Evolutionary conservation across 257 asterid species (phyloP).

Genomic region (Forsythia suspensa): DNA sequence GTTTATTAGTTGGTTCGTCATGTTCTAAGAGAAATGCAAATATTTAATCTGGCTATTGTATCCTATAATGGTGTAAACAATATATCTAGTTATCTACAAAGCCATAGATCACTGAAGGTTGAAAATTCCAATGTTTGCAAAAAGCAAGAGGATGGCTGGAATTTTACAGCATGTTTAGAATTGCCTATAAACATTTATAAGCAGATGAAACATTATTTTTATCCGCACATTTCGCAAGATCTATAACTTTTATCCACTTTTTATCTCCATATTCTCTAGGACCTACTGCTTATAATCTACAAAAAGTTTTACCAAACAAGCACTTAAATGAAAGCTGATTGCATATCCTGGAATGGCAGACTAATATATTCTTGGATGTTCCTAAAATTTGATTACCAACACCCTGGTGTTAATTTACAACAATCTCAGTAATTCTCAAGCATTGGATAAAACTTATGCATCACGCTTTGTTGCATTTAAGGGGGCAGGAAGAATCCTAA

Average conservation of each 20-base stretch:
- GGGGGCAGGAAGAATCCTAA: background rate
- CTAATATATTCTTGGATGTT: background rate
- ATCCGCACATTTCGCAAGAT: too few species aligned
- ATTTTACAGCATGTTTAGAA: background rate
- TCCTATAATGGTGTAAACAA: background rate
- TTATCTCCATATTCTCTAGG: too few species aligned
- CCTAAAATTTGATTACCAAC: background rate
- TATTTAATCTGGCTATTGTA: constrained; percentile 5
- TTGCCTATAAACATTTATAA: too few species aligned
- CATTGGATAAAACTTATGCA: background rate
- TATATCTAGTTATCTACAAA: background rate
- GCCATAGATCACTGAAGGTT: constrained; percentile 10
- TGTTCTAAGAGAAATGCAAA: background rate
- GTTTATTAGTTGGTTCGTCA: background rate
- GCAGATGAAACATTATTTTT: too few species aligned
- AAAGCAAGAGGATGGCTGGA: background rate
- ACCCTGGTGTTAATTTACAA: background rate
- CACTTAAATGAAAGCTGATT: constrained; percentile 2
- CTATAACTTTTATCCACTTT: too few species aligned
- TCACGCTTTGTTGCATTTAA: background rate
- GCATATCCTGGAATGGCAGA: constrained; percentile 4
- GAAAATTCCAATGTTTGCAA: background rate
- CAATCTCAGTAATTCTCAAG: background rate
- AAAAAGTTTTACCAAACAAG: too few species aligned
- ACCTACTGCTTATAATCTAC: too few species aligned